Base-by-base conservation (phyloP, 2,329 filamentous ascomycete species). In the Cytospora chrysosperma region DNA sequence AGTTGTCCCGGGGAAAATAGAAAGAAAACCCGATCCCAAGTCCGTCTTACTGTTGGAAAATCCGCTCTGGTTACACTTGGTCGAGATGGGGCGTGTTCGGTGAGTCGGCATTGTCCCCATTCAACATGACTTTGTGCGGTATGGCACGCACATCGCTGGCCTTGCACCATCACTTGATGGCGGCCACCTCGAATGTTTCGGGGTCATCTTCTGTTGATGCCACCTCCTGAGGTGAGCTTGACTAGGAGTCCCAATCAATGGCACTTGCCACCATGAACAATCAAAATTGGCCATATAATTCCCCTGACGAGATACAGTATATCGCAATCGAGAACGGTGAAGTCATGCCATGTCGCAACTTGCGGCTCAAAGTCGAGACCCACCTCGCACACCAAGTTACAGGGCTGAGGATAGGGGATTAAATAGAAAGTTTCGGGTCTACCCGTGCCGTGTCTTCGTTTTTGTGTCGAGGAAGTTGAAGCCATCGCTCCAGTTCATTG, bases 381-480 rank as follows among this genome's bases (percentile, higher is more conserved):
- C 43, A 47, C 43, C 43, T 13, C 6, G n/a, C n/a, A 24, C 43
- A 24, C 43, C 43, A 47, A 9, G 43, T 47, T 47, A 47, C 43
- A 47, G 40, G 40, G 40, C 40, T 13, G n/a, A 21, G 40, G 3
- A 47, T 47, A 21, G 21, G 4, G n/a, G 21, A 32, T 30, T 9
- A 13, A 19, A 19, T 5, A 26, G 26, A 24, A 54, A 49, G 8
- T n/a, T 10, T 37, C 64, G 64, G 64, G 61, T 51, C 60, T 54
- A 60, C 30, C 62, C 49, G 56, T 56, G 62, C 62, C 28, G 51
- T 43, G 47, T 58, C 28, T 8, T 47, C 1, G 13, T 21, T 47
- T 47, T 47, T 40, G 19, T 56, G 30, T 50, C 5, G 21, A 2
- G 12, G 28, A 50, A 34, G 28, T 47, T 65, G 65, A 69, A 64